These are phyloP conservation scores for Penicillium subrubescens DNA, from an alignment of 495 filamentous ascomycete species.

Conservation along the genomic window DNA sequence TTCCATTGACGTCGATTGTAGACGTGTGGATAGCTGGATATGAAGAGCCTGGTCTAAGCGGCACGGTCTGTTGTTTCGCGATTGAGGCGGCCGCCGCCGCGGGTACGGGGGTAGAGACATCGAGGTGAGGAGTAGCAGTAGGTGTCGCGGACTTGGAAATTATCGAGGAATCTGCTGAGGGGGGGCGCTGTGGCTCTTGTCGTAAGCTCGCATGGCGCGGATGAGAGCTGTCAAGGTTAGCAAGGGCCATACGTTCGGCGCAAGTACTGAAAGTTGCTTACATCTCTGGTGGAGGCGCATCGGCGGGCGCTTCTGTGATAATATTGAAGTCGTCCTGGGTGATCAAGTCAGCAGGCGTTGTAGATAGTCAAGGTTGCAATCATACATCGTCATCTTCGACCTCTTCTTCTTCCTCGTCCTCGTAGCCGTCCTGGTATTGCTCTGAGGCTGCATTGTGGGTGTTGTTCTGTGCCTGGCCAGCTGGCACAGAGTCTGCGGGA, in stretches of 20 bases:
- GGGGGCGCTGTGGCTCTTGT: constrained; percentile 65
- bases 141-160: constrained; percentile 36
- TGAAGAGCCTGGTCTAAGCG: constrained; percentile 55
- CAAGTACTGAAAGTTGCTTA: constrained; percentile 23
- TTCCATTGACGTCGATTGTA: constrained; percentile 80
- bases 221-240: constrained; percentile 34
- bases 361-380: constrained; percentile 22
- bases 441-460: constrained; percentile 23
- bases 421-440: constrained; percentile 55
- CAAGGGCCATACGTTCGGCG: constrained; percentile 14
- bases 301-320: constrained; percentile 82
- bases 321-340: constrained; percentile 83
- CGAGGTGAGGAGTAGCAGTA: constrained; percentile 43
- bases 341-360: constrained; percentile 5
- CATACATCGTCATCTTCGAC: constrained; percentile 63
- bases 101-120: constrained; percentile 47
- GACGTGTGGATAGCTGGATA: constrained; percentile 72
- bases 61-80: constrained; percentile 44
- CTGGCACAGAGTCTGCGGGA: constrained; percentile 46
- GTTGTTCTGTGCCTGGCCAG: constrained; percentile 29
- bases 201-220: constrained; percentile 51
- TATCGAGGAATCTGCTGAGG: constrained; percentile 50
- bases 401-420: constrained; percentile 71
- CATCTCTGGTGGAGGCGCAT: constrained; percentile 68
- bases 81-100: constrained; percentile 36